Evolutionary conservation across 2,329 filamentous ascomycete genomes (phyloP).

Genomic region (Domatiomyces globalis): DNA sequence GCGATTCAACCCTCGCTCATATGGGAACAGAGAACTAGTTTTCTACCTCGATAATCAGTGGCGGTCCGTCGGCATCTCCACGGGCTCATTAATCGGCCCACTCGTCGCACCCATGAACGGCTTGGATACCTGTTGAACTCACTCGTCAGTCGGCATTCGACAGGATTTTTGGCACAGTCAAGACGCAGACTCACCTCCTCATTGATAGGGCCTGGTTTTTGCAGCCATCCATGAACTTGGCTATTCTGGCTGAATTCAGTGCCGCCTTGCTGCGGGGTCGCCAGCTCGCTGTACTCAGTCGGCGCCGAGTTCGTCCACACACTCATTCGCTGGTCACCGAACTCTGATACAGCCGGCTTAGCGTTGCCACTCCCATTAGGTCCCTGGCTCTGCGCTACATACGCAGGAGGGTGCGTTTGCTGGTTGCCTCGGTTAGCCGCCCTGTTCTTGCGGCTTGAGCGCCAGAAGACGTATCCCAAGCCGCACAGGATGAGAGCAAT

Average conservation of each 20-base stretch:
- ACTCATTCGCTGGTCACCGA: neutral
- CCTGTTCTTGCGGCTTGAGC: constrained; percentile 1
- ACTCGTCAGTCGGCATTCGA: neutral
- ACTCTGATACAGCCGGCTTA: neutral
- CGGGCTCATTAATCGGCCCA: neutral
- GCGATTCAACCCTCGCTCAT: neutral
- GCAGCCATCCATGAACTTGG: neutral
- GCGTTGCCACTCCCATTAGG: neutral
- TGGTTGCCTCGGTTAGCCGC: neutral
- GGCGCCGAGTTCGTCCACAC: neutral
- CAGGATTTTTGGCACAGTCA: neutral
- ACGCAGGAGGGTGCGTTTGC: neutral
- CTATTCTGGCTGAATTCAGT: neutral
- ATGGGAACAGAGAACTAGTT: neutral
- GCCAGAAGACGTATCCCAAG: constrained; percentile 9
- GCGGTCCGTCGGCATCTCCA: neutral
- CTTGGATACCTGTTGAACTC: neutral
- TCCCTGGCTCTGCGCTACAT: neutral
- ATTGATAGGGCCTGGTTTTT: neutral
- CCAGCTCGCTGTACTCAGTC: neutral
- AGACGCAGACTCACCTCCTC: neutral
- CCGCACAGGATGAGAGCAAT: constrained; percentile 11
- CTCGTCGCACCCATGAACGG: neutral
- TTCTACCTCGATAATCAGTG: neutral
- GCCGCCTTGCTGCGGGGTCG: constrained; percentile 13